Evolutionary conservation across 371 early-diverging fungal species (phyloP).

Genomic region (Rhizopus arrhizus): DNA sequence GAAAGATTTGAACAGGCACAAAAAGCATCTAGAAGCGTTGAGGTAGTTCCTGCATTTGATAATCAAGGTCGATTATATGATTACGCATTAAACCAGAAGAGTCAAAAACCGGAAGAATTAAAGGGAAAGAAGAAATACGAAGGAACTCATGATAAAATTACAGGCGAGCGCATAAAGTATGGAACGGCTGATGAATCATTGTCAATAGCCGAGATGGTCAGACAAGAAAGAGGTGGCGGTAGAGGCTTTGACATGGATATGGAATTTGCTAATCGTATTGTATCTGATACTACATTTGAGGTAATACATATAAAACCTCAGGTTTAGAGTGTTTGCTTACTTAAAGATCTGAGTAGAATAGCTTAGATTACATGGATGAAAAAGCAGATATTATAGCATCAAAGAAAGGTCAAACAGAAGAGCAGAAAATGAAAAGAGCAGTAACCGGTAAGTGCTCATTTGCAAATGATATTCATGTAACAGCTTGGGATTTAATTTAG

Average conservation of each 20-base stretch:
- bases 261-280: slow-evolving; percentile 75
- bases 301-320: slow-evolving; percentile 20
- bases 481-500: background rate
- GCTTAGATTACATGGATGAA: slow-evolving; percentile 92
- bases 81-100: slow-evolving; percentile 36
- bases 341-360: slow-evolving; percentile 44
- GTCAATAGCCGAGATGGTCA: slow-evolving; percentile 66
- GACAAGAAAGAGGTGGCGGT: slow-evolving; percentile 66
- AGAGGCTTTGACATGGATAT: slow-evolving; percentile 60
- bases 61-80: slow-evolving; percentile 62
- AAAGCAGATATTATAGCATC: slow-evolving; percentile 79
- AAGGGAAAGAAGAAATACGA: slow-evolving; percentile 55
- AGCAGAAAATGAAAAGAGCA: slow-evolving; percentile 68
- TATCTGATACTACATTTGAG: slow-evolving; percentile 73
- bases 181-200: slow-evolving; percentile 58
- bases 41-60: slow-evolving; percentile 68
- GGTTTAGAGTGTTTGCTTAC: background rate
- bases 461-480: background rate
- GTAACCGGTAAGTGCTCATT: slow-evolving; percentile 51
- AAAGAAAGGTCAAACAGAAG: slow-evolving; percentile 57
- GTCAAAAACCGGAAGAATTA: slow-evolving; percentile 11
- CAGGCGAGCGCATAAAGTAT: slow-evolving; percentile 63
- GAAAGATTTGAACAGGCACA: slow-evolving; percentile 39
- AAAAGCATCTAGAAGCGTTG: slow-evolving; percentile 14
- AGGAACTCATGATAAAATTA: slow-evolving; percentile 56